Conservation (phyloP, 495 filamentous ascomycete species). For the Hyaloscypha bicolor region DNA sequence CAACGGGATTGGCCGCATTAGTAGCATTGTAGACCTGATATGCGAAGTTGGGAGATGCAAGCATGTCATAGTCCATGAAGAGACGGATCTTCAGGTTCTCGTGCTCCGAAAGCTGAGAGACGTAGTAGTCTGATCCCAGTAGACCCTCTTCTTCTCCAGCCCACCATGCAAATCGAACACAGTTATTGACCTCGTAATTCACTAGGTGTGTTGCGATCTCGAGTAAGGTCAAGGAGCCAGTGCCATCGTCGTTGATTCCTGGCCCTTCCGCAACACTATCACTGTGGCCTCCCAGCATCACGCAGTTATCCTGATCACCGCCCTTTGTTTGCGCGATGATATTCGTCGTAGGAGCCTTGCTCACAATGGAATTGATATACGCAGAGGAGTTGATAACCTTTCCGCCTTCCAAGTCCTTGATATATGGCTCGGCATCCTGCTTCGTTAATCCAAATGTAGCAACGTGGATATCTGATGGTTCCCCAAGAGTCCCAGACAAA, state of each 20-base stretch:
- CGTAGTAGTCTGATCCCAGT: constrained; percentile 59
- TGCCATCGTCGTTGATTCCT: constrained; percentile 53
- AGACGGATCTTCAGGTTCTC: constrained; percentile 58
- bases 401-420: constrained; percentile 48
- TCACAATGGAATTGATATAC: constrained; percentile 55
- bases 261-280: constrained; percentile 56
- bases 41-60: constrained; percentile 56
- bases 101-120: constrained; percentile 45
- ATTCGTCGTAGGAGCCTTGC: constrained; percentile 49
- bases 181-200: constrained; percentile 55
- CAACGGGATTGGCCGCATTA: constrained; percentile 49
- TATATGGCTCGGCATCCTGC: constrained; percentile 48
- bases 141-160: constrained; percentile 60
- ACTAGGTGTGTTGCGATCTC: constrained; percentile 54
- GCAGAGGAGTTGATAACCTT: constrained; percentile 52
- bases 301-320: constrained; percentile 58
- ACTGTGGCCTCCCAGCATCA: constrained; percentile 59
- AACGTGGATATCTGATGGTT: constrained; percentile 52
- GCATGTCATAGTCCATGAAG: constrained; percentile 65
- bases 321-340: constrained; percentile 55
- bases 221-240: constrained; percentile 53
- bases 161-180: constrained; percentile 61
- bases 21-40: constrained; percentile 54
- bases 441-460: constrained; percentile 60
- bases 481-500: constrained; percentile 56